These are phyloP conservation scores for Aspergillus baeticus DNA, from an alignment of 495 filamentous ascomycete species.

Conservation along the genomic window DNA sequence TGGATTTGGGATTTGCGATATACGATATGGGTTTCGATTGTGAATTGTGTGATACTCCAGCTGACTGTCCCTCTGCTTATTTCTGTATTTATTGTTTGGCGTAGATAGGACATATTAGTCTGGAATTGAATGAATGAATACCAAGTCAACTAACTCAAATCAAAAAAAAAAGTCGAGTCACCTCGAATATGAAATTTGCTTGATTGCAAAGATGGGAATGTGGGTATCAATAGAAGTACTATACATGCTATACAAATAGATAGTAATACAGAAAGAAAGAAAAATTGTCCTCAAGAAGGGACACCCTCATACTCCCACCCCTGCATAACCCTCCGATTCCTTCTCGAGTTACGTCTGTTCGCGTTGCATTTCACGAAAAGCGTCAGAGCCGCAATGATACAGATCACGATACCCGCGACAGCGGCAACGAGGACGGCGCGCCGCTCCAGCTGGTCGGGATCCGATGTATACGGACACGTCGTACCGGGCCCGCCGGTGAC, in stretches of 20 bases:
- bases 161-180: too few species aligned
- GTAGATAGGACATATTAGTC: constrained; percentile 15
- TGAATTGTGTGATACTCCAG: constrained; percentile 10
- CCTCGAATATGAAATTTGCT: too few species aligned
- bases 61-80: too few species aligned
- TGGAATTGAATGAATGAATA: not conserved
- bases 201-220: too few species aligned
- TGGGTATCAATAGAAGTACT: too few species aligned
- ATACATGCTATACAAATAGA: too few species aligned
- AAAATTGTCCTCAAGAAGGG: constrained; percentile 39
- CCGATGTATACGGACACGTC: constrained; percentile 52
- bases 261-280: not conserved
- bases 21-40: constrained; percentile 1
- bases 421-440: constrained; percentile 57
- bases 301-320: constrained; percentile 70
- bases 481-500: constrained; percentile 48
- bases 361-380: constrained; percentile 64
- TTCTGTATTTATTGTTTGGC: constrained; percentile 9
- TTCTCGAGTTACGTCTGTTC: constrained; percentile 52
- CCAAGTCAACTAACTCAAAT: not conserved
- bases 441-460: constrained; percentile 35
- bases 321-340: constrained; percentile 49
- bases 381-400: constrained; percentile 56
- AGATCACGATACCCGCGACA: constrained; percentile 58
- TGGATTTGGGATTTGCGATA: not conserved